These are phyloP conservation scores for Fonsecaea monophora DNA, from an alignment of 2,329 filamentous ascomycete genomes.

Conservation along the genomic window DNA sequence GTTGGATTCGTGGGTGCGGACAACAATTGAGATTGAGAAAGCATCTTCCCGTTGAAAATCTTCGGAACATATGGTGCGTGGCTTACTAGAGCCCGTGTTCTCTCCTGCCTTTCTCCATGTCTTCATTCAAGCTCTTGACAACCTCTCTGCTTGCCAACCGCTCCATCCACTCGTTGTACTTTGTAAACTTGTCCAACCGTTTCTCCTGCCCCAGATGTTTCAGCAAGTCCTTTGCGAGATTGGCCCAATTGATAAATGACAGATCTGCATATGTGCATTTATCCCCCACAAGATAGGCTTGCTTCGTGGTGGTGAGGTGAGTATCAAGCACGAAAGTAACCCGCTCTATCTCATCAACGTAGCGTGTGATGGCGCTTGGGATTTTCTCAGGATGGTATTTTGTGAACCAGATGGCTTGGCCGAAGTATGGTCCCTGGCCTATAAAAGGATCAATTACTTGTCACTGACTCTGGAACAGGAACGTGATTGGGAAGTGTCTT, in stretches of 20 bases:
- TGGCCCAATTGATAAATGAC: conserved; percentile 50
- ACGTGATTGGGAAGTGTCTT: conserved; percentile 28
- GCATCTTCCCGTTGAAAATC: neutral
- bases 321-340: conserved; percentile 54
- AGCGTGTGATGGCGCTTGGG: conserved; percentile 52
- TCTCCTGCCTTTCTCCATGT: neutral
- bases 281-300: conserved; percentile 51
- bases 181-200: conserved; percentile 6
- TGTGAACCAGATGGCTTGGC: conserved; percentile 55
- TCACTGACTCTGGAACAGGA: neutral
- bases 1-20: neutral
- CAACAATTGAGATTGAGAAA: neutral
- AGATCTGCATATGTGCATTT: conserved; percentile 54
- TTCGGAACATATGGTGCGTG: neutral
- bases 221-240: conserved; percentile 6
- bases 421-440: conserved; percentile 54
- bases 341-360: conserved; percentile 54
- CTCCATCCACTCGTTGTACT: conserved; percentile 11
- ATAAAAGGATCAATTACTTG: neutral
- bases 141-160: conserved; percentile 8
- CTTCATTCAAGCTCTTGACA: neutral
- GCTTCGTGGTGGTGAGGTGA: conserved; percentile 43
- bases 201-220: conserved; percentile 2
- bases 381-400: conserved; percentile 52
- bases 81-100: neutral